These are phyloP conservation scores for Fusarium sp. DNA, from an alignment of 2,329 filamentous ascomycete species.

Conservation along the genomic window DNA sequence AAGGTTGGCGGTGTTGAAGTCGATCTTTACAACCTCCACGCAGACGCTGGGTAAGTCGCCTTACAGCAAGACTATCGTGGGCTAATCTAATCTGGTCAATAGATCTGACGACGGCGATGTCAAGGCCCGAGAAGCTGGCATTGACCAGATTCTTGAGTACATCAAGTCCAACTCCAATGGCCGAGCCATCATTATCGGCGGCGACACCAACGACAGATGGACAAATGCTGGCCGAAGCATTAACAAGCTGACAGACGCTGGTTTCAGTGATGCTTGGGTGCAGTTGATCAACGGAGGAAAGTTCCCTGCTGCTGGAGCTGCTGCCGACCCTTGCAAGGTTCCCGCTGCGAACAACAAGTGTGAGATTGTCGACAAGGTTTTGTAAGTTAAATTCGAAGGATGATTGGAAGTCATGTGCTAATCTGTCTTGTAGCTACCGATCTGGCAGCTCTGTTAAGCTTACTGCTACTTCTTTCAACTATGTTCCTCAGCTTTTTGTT, in stretches of 20 bases:
- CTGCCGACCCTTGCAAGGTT: slow-evolving; percentile 62
- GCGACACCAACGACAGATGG: slow-evolving; percentile 75
- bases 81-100: not conserved
- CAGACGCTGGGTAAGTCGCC: slow-evolving; percentile 63
- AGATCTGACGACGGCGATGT: slow-evolving; percentile 63
- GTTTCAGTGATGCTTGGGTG: slow-evolving; percentile 70
- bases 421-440: slow-evolving; percentile 55
- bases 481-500: slow-evolving; percentile 67
- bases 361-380: slow-evolving; percentile 75
- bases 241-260: slow-evolving; percentile 63
- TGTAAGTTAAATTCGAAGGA: slow-evolving; percentile 45
- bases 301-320: slow-evolving; percentile 55
- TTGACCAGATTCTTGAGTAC: slow-evolving; percentile 68
- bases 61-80: rapidly evolving
- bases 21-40: slow-evolving; percentile 74
- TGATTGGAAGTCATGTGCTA: not conserved
- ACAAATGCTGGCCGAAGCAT: slow-evolving; percentile 57
- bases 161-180: slow-evolving; percentile 66
- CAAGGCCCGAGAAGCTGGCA: slow-evolving; percentile 66
- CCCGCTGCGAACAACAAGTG: slow-evolving; percentile 65
- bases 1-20: slow-evolving; percentile 65
- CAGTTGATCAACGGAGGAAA: slow-evolving; percentile 61
- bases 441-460: slow-evolving; percentile 60
- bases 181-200: slow-evolving; percentile 71
- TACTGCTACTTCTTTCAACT: slow-evolving; percentile 62